Evolutionary conservation across 2,329 filamentous ascomycete species (phyloP).

Genomic region (Leptographium procerum): DNA sequence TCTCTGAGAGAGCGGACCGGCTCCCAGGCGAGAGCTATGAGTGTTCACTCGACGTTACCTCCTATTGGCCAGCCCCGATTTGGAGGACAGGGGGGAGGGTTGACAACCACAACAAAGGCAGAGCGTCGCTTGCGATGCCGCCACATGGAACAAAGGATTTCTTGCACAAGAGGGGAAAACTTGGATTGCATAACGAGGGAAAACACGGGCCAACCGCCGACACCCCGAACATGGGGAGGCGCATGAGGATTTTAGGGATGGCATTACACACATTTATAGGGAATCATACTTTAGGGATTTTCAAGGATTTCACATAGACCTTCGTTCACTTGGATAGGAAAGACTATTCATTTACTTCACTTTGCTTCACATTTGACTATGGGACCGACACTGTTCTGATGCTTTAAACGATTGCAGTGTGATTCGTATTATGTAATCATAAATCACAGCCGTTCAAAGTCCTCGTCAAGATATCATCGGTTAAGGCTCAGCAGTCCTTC

Average conservation of each 20-base stretch:
- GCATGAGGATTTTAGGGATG: background rate
- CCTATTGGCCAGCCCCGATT: background rate
- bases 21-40: slow-evolving; percentile 2
- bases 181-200: background rate
- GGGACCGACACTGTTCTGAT: background rate
- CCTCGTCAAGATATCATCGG: slow-evolving; percentile 22
- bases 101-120: background rate
- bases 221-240: background rate
- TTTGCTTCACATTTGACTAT: background rate
- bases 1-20: background rate
- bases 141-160: background rate
- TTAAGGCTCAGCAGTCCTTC: slow-evolving; percentile 59
- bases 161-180: background rate
- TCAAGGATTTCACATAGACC: background rate
- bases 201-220: background rate
- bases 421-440: background rate
- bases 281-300: no score
- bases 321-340: background rate
- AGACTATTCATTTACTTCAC: background rate
- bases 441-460: background rate
- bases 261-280: background rate
- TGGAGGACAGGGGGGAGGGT: no score
- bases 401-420: background rate
- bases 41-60: background rate
- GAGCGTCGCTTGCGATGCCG: slow-evolving; percentile 1